Evolutionary conservation across 177 flowering plant genomes (phyloP).

Genomic region (Vitis hybrid): DNA sequence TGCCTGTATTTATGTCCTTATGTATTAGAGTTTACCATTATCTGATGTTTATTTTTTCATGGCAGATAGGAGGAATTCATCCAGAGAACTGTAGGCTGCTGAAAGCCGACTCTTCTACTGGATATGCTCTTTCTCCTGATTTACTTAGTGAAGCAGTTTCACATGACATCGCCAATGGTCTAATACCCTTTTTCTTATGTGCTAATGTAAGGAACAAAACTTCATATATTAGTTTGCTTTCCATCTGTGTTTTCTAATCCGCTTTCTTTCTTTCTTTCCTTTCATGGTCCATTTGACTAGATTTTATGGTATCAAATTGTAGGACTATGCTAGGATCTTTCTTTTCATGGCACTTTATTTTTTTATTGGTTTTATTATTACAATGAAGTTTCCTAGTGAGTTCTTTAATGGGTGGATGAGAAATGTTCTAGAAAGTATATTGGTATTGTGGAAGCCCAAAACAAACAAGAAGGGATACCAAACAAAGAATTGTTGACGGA

Average conservation of each 20-base stretch:
- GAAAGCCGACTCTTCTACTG: constrained; percentile 63
- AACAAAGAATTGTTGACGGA: no score
- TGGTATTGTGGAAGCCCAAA: no score
- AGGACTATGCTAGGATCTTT: not conserved
- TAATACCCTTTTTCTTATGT: constrained; percentile 77
- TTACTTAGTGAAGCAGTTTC: constrained; percentile 53
- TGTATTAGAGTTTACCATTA: not conserved
- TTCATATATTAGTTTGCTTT: not conserved
- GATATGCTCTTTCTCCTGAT: constrained; percentile 73
- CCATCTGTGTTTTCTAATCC: not conserved
- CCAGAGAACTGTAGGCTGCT: constrained; percentile 69
- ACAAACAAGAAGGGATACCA: no score
- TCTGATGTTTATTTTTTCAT: constrained; percentile 16
- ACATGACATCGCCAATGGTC: constrained; percentile 58
- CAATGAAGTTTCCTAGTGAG: not conserved
- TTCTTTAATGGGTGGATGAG: no score
- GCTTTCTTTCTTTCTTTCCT: not conserved
- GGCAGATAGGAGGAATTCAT: constrained; percentile 83
- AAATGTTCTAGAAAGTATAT: no score
- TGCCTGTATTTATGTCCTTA: no score
- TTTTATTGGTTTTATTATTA: not conserved
- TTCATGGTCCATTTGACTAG: constrained; percentile 1
- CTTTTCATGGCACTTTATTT: not conserved
- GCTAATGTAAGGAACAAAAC: constrained; percentile 65
- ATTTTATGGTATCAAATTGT: not conserved